phyloP scores from a whole-genome alignment of 2,329 filamentous ascomycete species.

The Beauveria sp. region DNA sequence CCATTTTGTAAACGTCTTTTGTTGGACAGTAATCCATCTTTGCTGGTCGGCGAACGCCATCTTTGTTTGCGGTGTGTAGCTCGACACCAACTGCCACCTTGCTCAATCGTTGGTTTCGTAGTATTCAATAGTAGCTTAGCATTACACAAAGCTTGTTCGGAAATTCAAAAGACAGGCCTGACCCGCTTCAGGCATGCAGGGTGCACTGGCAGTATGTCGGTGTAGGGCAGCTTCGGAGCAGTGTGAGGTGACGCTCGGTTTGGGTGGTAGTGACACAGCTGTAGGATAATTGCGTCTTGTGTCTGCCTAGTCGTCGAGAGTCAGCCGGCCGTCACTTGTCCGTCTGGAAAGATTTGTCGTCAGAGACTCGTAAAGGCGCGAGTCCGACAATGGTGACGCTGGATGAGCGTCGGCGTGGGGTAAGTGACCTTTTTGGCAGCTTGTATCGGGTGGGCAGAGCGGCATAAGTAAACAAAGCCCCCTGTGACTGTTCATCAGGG shows the following conservation, averaged over 20 bases:
- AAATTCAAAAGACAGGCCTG: not conserved
- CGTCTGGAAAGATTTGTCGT: not conserved
- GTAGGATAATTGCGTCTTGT: conserved; percentile 2
- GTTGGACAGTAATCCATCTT: conserved; percentile 73
- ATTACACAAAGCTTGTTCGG: not conserved
- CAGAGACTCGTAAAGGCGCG: not conserved
- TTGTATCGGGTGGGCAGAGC: not conserved
- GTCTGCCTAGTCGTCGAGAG: not conserved
- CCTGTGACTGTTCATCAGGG: not conserved
- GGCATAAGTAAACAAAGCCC: conserved; percentile 9
- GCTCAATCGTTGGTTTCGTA: not conserved
- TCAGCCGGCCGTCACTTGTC: not conserved
- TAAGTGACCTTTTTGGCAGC: not conserved
- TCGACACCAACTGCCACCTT: not conserved
- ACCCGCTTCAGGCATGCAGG: conserved; percentile 2
- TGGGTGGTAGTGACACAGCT: not conserved
- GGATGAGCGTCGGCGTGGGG: conserved; percentile 8
- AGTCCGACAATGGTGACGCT: conserved; percentile 2
- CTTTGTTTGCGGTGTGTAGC: conserved; percentile 23
- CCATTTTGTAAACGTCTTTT: conserved; percentile 99
- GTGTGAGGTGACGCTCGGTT: conserved; percentile 2
- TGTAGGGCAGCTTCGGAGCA: conserved; percentile 9
- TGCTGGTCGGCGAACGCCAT: conserved; percentile 60
- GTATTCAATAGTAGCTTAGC: not conserved
- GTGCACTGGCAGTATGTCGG: conserved; percentile 7